Evolutionary conservation across 345 rosid species (phyloP).

Genomic region (Camelina neglecta): DNA sequence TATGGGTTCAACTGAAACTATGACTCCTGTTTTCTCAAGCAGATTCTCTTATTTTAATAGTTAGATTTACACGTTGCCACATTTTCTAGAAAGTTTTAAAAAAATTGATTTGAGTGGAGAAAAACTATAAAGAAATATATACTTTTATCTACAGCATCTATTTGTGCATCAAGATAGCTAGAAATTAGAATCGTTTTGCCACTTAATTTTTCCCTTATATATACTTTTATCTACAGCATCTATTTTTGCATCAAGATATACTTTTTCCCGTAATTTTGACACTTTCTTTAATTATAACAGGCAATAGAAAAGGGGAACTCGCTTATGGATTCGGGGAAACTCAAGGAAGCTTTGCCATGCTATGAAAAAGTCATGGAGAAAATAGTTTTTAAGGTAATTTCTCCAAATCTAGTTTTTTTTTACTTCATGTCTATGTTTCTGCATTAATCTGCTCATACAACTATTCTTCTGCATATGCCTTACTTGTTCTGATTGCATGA

Average conservation of each 20-base stretch:
- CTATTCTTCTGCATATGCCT: constrained; percentile 4
- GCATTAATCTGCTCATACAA: constrained; percentile 22
- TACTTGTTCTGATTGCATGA: constrained; percentile 1
- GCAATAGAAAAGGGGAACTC: constrained; percentile 71
- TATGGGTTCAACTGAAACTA: constrained; percentile 15
- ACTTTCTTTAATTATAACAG: constrained; percentile 46
- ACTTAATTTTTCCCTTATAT: neutral
- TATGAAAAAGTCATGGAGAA: constrained; percentile 73
- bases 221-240: neutral
- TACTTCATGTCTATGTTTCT: constrained; percentile 14
- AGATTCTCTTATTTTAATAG: constrained; percentile 23
- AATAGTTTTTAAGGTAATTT: constrained; percentile 71
- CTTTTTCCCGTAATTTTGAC: constrained; percentile 22
- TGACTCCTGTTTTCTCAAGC: constrained; percentile 20
- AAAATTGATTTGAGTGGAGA: neutral
- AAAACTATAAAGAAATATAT: neutral
- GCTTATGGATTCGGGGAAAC: constrained; percentile 80
- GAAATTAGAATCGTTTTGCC: neutral
- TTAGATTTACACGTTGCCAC: neutral
- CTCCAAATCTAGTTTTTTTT: constrained; percentile 7
- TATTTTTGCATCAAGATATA: neutral
- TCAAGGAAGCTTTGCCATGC: constrained; percentile 70
- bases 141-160: neutral
- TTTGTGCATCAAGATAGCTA: neutral
- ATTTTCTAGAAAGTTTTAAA: constrained; percentile 9